These are phyloP conservation scores for Xylaria arbuscula DNA, from an alignment of 2,329 filamentous ascomycete species.

Conservation along the genomic window DNA sequence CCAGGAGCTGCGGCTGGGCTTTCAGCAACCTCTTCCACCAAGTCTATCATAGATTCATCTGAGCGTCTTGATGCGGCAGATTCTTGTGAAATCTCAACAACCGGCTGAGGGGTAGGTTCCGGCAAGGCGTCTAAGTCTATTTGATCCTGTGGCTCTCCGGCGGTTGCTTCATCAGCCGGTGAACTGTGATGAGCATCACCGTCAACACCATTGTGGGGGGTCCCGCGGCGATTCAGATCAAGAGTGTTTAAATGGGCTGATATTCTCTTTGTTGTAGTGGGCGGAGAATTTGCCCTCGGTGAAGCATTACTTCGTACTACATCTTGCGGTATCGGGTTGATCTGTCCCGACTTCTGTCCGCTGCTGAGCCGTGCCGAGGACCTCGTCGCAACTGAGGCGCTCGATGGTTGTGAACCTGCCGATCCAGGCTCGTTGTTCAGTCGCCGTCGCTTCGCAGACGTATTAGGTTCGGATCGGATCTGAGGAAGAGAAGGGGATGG, in stretches of 20 bases:
- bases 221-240: conserved; percentile 39
- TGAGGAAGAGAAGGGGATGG: conserved; percentile 43
- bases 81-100: conserved; percentile 37
- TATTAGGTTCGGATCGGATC: conserved; percentile 58
- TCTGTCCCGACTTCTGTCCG: conserved; percentile 31
- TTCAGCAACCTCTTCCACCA: conserved; percentile 61
- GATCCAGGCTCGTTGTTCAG: conserved; percentile 45
- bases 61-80: conserved; percentile 41
- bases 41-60: conserved; percentile 33
- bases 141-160: conserved; percentile 23
- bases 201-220: conserved; percentile 34
- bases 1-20: conserved; percentile 67
- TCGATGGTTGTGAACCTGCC: conserved; percentile 39
- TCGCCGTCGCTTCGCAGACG: conserved; percentile 60
- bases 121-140: conserved; percentile 37
- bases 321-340: conserved; percentile 7
- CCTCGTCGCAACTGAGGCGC: conserved; percentile 40
- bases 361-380: conserved; percentile 36
- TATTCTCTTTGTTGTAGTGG: conserved; percentile 33
- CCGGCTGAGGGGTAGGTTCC: conserved; percentile 36
- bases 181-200: conserved; percentile 27
- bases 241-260: conserved; percentile 25
- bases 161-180: conserved; percentile 5
- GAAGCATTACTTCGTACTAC: not conserved
- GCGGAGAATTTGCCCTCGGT: conserved; percentile 21